Percentiles rank a stretch among this genome's conserved stretches.
These are phyloP conservation scores for Knoxdaviesia proteae DNA, from an alignment of 2,329 filamentous ascomycete species.

Conservation along the genomic window DNA sequence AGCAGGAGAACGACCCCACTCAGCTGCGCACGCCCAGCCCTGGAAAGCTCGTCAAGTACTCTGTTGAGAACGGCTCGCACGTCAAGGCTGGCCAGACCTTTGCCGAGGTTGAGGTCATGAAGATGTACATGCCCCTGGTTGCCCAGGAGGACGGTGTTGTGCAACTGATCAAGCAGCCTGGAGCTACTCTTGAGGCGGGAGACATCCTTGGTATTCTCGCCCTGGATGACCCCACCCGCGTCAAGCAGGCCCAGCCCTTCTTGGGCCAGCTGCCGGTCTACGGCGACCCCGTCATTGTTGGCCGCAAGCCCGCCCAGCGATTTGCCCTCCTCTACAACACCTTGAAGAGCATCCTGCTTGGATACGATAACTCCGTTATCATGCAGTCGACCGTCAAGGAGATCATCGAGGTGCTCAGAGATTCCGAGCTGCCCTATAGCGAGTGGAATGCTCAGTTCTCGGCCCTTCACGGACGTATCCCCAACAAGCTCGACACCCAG, in stretches of 20 bases:
- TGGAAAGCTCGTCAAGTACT: slow-evolving; percentile 95
- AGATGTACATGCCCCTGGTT: slow-evolving; percentile 99
- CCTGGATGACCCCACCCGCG: slow-evolving; percentile 82
- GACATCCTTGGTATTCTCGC: slow-evolving; percentile 96
- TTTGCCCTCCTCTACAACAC: slow-evolving; percentile 61
- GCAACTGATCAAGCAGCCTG: slow-evolving; percentile 96
- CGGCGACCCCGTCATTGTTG: slow-evolving; percentile 69
- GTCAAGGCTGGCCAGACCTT: slow-evolving; percentile 82
- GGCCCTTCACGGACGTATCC: slow-evolving; percentile 92
- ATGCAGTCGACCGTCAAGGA: slow-evolving; percentile 76
- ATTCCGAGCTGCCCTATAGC: slow-evolving; percentile 81
- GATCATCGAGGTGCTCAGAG: slow-evolving; percentile 72
- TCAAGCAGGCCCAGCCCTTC: slow-evolving; percentile 93
- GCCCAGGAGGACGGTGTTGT: slow-evolving; percentile 90
- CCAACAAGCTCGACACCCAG: slow-evolving; percentile 68
- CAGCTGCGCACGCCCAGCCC: slow-evolving; percentile 88
- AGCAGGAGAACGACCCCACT: slow-evolving; percentile 97
- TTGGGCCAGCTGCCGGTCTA: slow-evolving; percentile 74
- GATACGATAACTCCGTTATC: slow-evolving; percentile 94
- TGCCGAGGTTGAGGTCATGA: slow-evolving; percentile 98
- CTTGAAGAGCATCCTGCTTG: slow-evolving; percentile 70
- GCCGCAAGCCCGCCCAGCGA: slow-evolving; percentile 77
- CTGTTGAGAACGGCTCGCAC: slow-evolving; percentile 86
- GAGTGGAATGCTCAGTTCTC: slow-evolving; percentile 95
- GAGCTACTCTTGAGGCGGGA: slow-evolving; percentile 90